These are phyloP conservation scores for Wickerhamiella occidentalis DNA, from an alignment of 805 yeast genomes.

Conservation along the genomic window DNA sequence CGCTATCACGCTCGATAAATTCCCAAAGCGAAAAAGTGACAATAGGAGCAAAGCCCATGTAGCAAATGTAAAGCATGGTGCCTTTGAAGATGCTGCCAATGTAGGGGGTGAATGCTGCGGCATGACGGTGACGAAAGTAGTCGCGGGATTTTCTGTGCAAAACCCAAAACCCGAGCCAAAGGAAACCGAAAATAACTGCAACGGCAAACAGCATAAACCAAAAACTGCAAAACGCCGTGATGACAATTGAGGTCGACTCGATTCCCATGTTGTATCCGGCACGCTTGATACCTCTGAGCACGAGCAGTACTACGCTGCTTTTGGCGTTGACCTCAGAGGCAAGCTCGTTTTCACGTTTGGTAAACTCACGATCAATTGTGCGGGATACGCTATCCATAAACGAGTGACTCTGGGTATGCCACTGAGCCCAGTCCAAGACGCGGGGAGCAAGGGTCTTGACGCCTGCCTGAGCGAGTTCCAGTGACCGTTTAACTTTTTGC, in stretches of 20 bases:
- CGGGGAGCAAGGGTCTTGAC: conserved; percentile 33
- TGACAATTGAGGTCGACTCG: conserved; percentile 72
- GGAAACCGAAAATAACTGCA: conserved; percentile 44
- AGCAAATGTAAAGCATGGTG: conserved; percentile 61
- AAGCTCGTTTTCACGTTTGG: conserved; percentile 18
- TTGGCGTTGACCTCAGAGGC: conserved; percentile 20
- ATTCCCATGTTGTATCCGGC: conserved; percentile 64
- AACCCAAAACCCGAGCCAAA: conserved; percentile 36
- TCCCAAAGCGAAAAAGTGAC: conserved; percentile 77
- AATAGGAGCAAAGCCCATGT: conserved; percentile 76
- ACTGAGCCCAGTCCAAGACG: conserved; percentile 11
- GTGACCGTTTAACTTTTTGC: conserved; percentile 43
- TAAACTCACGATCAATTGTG: background rate
- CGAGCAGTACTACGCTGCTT: conserved; percentile 34
- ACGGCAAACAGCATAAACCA: conserved; percentile 63
- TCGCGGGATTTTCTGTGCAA: conserved; percentile 6
- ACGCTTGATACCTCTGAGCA: conserved; percentile 78
- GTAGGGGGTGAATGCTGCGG: conserved; percentile 35
- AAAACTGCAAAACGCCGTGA: conserved; percentile 81
- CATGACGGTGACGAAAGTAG: conserved; percentile 18
- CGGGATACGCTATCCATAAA: background rate
- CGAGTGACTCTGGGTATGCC: conserved; percentile 4
- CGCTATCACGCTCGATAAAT: conserved; percentile 67
- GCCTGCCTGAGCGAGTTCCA: conserved; percentile 26
- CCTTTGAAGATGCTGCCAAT: conserved; percentile 73